Evolutionary conservation across 2,329 filamentous ascomycete species (phyloP).

Genomic region (Aureobasidium sp.): DNA sequence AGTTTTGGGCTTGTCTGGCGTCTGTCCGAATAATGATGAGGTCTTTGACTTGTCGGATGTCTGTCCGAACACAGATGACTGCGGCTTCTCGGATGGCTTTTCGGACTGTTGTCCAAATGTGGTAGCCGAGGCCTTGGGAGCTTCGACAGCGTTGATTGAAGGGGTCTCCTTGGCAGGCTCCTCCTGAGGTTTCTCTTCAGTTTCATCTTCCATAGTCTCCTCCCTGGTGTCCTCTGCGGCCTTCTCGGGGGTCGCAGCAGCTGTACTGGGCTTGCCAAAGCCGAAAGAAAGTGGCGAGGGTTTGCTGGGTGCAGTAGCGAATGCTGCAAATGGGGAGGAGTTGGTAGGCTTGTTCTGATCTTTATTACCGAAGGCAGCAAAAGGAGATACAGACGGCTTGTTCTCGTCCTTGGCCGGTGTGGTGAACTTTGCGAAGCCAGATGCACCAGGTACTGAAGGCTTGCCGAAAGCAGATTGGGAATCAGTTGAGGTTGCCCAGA

Average conservation of each 20-base stretch:
- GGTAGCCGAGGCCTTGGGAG: background rate
- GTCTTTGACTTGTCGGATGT: background rate
- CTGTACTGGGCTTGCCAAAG: constrained; percentile 15
- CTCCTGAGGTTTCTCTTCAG: background rate
- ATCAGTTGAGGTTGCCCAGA: constrained; percentile 15
- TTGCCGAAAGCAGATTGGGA: constrained; percentile 19
- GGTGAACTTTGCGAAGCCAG: constrained; percentile 25
- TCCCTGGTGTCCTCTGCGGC: constrained; percentile 23
- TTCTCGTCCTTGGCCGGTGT: constrained; percentile 21
- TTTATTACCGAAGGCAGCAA: constrained; percentile 8
- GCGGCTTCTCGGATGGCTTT: background rate
- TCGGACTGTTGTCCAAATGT: background rate
- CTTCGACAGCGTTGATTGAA: background rate
- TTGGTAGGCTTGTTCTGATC: constrained; percentile 15
- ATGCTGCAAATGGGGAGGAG: constrained; percentile 21
- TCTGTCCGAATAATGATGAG: background rate
- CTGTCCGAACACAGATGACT: background rate
- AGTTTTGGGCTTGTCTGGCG: background rate
- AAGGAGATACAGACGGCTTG: constrained; percentile 22
- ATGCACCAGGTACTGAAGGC: constrained; percentile 21
- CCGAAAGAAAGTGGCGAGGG: constrained; percentile 20
- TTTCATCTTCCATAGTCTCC: constrained; percentile 19
- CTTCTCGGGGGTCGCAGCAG: constrained; percentile 2
- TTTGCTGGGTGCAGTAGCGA: constrained; percentile 24
- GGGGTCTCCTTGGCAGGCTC: background rate